phyloP scores from a whole-genome alignment of 1,284 basidiomycete species.

The Austropuccinia psidii region DNA sequence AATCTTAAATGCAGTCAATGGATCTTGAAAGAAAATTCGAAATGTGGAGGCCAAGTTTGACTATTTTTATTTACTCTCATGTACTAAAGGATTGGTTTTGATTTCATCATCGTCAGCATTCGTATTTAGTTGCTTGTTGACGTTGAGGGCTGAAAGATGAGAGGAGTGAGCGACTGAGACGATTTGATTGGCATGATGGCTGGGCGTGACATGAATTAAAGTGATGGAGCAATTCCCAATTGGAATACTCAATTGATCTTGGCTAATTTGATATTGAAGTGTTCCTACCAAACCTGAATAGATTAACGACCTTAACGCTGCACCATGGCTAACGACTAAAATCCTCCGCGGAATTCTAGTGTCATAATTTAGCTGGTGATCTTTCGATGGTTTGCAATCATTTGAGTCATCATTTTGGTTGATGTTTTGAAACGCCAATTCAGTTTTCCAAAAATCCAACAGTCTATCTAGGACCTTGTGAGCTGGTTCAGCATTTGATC shows the following conservation, averaged over 20 bases:
- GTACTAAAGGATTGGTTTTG: too few species aligned
- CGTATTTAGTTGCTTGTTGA: too few species aligned
- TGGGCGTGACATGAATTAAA: not conserved
- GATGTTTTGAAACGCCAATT: not conserved
- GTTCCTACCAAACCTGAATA: not conserved
- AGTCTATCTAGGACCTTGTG: constrained; percentile 1
- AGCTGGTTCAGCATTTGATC: constrained; percentile 14
- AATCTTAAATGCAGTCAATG: too few species aligned
- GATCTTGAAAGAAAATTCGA: too few species aligned
- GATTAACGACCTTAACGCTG: constrained; percentile 18
- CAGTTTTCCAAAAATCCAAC: constrained; percentile 23
- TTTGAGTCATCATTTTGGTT: too few species aligned
- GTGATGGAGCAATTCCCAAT: constrained; percentile 32
- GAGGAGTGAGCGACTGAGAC: not conserved
- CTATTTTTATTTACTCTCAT: too few species aligned
- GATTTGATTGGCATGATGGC: not conserved
- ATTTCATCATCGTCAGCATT: too few species aligned
- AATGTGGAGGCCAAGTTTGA: too few species aligned
- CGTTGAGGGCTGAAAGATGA: constrained; percentile 4
- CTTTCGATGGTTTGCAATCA: not conserved
- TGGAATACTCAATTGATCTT: not conserved
- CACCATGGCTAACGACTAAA: constrained; percentile 30
- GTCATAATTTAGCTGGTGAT: too few species aligned
- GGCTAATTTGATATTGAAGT: not conserved
- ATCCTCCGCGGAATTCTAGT: not conserved